A percentile compares a stretch with the other conserved stretches of the same genome.
Evolutionary conservation across 2,329 filamentous ascomycete species (phyloP).

Genomic region (Penicillium sp.): DNA sequence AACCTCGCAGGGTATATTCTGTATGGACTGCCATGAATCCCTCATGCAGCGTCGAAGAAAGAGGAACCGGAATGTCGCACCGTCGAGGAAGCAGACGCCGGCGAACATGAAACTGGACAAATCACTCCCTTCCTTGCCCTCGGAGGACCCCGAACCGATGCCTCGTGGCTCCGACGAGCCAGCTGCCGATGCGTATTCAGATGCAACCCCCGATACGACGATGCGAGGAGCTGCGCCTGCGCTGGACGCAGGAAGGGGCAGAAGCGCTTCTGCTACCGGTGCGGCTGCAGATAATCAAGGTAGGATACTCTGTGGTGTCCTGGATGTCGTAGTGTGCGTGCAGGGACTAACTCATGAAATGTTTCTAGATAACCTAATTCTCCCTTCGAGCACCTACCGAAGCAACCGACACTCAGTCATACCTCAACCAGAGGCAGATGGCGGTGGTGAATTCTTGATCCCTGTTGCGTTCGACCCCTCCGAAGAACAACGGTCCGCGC

Average conservation of each 20-base stretch:
- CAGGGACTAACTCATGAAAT: too few species aligned
- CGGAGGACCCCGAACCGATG: too few species aligned
- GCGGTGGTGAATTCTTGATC: conserved; percentile 63
- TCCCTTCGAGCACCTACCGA: conserved; percentile 71
- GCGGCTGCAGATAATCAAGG: too few species aligned
- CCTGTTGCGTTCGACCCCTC: conserved; percentile 66
- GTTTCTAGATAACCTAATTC: conserved; percentile 51
- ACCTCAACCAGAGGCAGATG: conserved; percentile 45
- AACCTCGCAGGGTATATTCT: conserved; percentile 97
- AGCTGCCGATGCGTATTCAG: too few species aligned
- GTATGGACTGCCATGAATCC: conserved; percentile 97
- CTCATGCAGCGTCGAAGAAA: conserved; percentile 88
- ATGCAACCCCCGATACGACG: too few species aligned
- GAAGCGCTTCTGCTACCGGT: too few species aligned
- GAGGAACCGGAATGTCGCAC: conserved; percentile 60
- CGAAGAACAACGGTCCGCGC: too few species aligned
- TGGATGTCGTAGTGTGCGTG: too few species aligned
- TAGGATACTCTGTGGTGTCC: too few species aligned
- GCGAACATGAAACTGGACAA: conserved; percentile 70
- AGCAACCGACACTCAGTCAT: conserved; percentile 66
- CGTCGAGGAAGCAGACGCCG: conserved; percentile 25
- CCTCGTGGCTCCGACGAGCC: too few species aligned
- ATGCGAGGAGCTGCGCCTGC: too few species aligned
- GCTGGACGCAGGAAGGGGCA: too few species aligned
- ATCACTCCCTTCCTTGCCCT: conserved; percentile 81